These are phyloP conservation scores for Phylloporus rhodoxanthus DNA, from an alignment of 768 basidiomycete genomes.

Conservation along the genomic window DNA sequence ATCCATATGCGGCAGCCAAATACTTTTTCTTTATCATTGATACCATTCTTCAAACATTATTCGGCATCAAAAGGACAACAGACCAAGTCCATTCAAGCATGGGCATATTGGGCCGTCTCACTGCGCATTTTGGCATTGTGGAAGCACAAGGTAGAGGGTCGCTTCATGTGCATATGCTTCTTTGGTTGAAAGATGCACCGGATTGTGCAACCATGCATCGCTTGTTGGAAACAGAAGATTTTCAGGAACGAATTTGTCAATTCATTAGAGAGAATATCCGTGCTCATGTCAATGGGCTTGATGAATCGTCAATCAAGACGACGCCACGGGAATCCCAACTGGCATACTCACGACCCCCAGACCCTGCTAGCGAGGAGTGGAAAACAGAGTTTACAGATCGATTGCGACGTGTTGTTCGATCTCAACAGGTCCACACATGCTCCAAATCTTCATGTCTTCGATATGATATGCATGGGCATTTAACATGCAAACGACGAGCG, in stretches of 20 bases:
- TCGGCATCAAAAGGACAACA: neutral
- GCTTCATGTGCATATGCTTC: neutral
- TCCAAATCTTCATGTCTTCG: neutral
- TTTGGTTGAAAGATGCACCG: neutral
- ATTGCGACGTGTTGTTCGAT: neutral
- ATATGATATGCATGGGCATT: neutral
- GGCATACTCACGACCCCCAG: neutral
- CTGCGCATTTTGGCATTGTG: neutral
- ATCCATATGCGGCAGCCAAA: conserved; percentile 5
- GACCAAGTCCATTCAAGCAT: neutral
- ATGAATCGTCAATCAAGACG: neutral
- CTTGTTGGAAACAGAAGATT: neutral
- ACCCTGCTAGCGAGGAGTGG: neutral
- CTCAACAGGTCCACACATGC: neutral
- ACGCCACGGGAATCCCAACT: neutral
- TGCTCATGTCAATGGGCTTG: neutral
- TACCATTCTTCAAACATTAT: neutral
- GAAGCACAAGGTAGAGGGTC: neutral
- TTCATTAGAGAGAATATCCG: neutral
- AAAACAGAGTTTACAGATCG: neutral
- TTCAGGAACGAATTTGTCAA: neutral
- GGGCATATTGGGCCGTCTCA: neutral
- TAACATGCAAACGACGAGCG: neutral
- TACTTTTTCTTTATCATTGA: neutral
- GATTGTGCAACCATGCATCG: neutral